phyloP scores from a whole-genome alignment of 1,139 yeast genomes.

The Kodamaea alishanica region DNA sequence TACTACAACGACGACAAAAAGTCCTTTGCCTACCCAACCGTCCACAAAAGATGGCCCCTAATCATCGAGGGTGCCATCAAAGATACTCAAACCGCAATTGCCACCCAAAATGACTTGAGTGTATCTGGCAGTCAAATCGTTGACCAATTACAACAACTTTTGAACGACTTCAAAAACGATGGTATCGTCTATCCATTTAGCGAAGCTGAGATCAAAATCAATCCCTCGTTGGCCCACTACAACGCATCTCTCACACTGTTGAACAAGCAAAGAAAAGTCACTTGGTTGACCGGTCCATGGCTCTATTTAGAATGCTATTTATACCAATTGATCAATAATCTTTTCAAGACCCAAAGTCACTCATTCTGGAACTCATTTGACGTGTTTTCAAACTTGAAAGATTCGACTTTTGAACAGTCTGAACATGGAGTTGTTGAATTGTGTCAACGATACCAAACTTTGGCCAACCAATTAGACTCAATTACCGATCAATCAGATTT shows the following conservation, averaged over 20 bases:
- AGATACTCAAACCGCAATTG: constrained; percentile 42
- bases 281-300: constrained; percentile 95
- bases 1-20: constrained; percentile 62
- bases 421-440: constrained; percentile 77
- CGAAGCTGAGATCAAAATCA: constrained; percentile 32
- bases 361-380: constrained; percentile 59
- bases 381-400: constrained; percentile 66
- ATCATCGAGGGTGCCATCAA: constrained; percentile 65
- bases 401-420: constrained; percentile 71
- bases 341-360: constrained; percentile 31
- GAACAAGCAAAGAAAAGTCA: constrained; percentile 27
- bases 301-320: constrained; percentile 79
- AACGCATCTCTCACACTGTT: constrained; percentile 42
- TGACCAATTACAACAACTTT: constrained; percentile 37
- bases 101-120: constrained; percentile 13
- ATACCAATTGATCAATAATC: constrained; percentile 60
- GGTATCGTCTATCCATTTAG: constrained; percentile 41
- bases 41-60: constrained; percentile 82
- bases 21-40: constrained; percentile 82
- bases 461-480: constrained; percentile 35
- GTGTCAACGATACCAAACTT: constrained; percentile 57
- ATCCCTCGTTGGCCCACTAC: constrained; percentile 47
- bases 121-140: constrained; percentile 33
- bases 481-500: constrained; percentile 42
- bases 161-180: constrained; percentile 38